Evolutionary conservation across 495 filamentous ascomycete species (phyloP).

Genomic region (Hyaloscypha hepaticicola): DNA sequence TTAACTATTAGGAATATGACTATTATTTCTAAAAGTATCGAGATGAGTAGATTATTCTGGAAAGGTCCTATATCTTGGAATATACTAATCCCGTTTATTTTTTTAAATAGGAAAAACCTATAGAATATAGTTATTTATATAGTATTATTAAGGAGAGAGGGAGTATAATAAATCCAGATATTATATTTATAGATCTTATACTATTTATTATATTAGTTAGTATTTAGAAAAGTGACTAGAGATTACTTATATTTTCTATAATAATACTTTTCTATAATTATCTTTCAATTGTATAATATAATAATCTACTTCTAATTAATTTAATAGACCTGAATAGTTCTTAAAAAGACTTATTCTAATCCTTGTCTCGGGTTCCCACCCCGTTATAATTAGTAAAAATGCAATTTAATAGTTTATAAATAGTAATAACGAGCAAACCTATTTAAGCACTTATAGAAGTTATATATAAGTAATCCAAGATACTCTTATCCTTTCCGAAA

Average conservation of each 20-base stretch:
- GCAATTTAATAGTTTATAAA: conserved; percentile 22
- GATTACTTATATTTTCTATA: conserved; percentile 31
- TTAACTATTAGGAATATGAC: conserved; percentile 34
- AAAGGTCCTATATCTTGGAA: conserved; percentile 42
- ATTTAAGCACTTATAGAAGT: conserved; percentile 23
- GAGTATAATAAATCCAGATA: conserved; percentile 14
- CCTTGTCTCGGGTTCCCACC: conserved; percentile 13
- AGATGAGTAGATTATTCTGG: conserved; percentile 36
- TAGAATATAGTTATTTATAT: not conserved
- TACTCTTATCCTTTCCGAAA: conserved; percentile 17
- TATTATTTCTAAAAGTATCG: conserved; percentile 34
- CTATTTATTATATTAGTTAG: conserved; percentile 15
- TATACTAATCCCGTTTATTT: conserved; percentile 32
- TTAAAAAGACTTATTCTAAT: conserved; percentile 14
- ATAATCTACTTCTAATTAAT: conserved; percentile 18
- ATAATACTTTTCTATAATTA: conserved; percentile 1
- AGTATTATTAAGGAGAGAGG: not conserved
- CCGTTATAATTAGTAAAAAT: conserved; percentile 34
- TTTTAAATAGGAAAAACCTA: conserved; percentile 35
- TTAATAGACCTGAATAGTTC: not conserved
- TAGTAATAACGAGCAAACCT: conserved; percentile 26
- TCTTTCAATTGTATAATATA: conserved; percentile 10
- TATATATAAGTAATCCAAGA: conserved; percentile 20
- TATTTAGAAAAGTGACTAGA: not conserved
- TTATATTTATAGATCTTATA: conserved; percentile 26